Conservation (phyloP, 768 basidiomycete genomes). For the Russula emetica region DNA sequence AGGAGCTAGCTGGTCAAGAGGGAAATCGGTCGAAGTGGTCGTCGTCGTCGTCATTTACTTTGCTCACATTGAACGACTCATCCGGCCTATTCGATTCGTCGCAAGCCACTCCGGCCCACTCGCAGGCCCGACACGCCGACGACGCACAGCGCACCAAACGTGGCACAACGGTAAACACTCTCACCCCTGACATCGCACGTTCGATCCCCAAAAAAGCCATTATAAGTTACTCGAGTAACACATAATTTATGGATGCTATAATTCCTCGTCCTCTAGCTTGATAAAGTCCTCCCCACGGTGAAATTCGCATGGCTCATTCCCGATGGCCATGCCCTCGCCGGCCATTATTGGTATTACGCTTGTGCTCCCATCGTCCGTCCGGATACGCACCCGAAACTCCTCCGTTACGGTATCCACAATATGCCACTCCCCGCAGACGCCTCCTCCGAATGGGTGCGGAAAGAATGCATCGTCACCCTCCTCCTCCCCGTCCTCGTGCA, state of each 20-base stretch:
- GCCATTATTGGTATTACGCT: conserved; percentile 28
- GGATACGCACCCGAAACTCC: conserved; percentile 48
- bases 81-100: not conserved
- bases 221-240: not conserved
- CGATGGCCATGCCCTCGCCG: conserved; percentile 36
- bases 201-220: not conserved
- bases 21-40: conserved; percentile 23
- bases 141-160: not conserved
- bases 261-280: not conserved
- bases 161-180: conserved; percentile 2
- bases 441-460: conserved; percentile 65
- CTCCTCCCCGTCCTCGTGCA: conserved; percentile 49
- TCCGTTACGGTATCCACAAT: conserved; percentile 56
- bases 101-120: not conserved
- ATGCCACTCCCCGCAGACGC: conserved; percentile 62
- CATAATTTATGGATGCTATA: not conserved
- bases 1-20: conserved; percentile 56
- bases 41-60: conserved; percentile 22
- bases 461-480: conserved; percentile 66
- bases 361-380: conserved; percentile 27
- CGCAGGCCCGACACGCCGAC: not conserved
- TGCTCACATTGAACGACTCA: conserved; percentile 3
- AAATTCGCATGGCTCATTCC: conserved; percentile 36
- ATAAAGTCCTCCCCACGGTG: conserved; percentile 24
- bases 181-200: not conserved